Base-by-base conservation (phyloP, 2,329 filamentous ascomycete genomes). In the Epichloe sp. region DNA sequence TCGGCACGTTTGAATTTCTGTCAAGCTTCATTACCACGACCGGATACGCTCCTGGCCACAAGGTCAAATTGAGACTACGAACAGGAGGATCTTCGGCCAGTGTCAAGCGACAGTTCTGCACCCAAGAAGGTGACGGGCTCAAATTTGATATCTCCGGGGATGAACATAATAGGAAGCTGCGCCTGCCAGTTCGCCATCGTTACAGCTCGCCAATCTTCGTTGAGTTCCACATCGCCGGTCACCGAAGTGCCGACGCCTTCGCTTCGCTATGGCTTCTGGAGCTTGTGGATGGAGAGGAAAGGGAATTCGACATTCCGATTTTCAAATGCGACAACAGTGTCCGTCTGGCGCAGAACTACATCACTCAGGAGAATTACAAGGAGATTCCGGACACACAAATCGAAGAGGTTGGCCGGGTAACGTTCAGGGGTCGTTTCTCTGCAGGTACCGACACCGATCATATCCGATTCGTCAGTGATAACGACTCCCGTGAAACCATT, bases 171-270 rank as follows among this genome's bases (percentile, higher is more conserved):
- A 55, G 64, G 2, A 67, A 71, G n/a, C 62, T 93, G 31, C 82
- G 86, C 3, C 76, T 98, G 2, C 93, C 93, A 0, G 88, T 97
- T 40, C 88, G 90, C 56, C 86, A 91, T 63, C 84, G 91, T 23
- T 96, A 95, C 69, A 80, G 91, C 38, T 91, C 88, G 0, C 90
- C 91, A 0, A 75, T 97, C 10, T 88, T 95, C 47, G 85, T 97
- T 58, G 90, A 96, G 61, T 86, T 97, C 60, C 83, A 88, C 58
- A 71, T 78, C 0, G 66, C 80, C 0, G 80, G 82, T 48, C 86
- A 86, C 63, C 82, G 86, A 31, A 77, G 79, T 53, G 74, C 83
- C 1, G 82, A 86, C 54, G 84, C 84, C 0, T 94, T 88, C 62
- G 85, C 90, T 0, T 75, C 85, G 0, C 69, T 96, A 31, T 97